These are phyloP conservation scores for Cryptosporidium viatorum DNA, from an alignment of 169 alveolate genomes.

Conservation along the genomic window DNA sequence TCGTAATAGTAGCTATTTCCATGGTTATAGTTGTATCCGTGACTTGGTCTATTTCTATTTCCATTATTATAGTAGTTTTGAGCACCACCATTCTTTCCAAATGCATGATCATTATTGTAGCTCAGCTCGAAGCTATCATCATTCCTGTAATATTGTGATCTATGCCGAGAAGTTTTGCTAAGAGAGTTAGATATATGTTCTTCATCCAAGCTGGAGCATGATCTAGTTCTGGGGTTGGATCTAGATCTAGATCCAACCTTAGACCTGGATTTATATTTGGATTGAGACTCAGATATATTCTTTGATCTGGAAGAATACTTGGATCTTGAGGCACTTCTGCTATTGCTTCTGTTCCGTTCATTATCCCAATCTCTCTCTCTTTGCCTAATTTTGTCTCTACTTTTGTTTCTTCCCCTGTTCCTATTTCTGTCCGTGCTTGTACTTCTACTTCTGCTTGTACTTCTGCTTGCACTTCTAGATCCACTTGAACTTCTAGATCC, in stretches of 20 bases:
- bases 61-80: neutral
- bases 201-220: neutral
- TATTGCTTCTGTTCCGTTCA: constrained; percentile 24
- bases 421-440: neutral
- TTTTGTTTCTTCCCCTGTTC: neutral
- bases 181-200: neutral
- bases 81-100: neutral
- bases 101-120: neutral
- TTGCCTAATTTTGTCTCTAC: neutral
- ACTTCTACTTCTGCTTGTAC: constrained; percentile 5
- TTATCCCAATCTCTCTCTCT: constrained; percentile 5
- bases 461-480: too few relatives aligned
- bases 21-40: neutral
- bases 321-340: constrained; percentile 65
- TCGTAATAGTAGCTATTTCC: neutral
- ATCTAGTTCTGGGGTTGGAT: neutral
- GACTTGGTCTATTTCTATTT: neutral
- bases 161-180: neutral
- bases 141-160: neutral
- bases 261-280: constrained; percentile 71
- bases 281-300: constrained; percentile 15
- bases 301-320: constrained; percentile 60
- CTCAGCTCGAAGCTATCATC: neutral
- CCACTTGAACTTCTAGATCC: neutral
- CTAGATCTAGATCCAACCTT: neutral